Evolutionary conservation across 2,329 filamentous ascomycete species (phyloP), one percentile per base, ranked within the genome.

Genomic region (Fragosphaeria purpurea): DNA sequence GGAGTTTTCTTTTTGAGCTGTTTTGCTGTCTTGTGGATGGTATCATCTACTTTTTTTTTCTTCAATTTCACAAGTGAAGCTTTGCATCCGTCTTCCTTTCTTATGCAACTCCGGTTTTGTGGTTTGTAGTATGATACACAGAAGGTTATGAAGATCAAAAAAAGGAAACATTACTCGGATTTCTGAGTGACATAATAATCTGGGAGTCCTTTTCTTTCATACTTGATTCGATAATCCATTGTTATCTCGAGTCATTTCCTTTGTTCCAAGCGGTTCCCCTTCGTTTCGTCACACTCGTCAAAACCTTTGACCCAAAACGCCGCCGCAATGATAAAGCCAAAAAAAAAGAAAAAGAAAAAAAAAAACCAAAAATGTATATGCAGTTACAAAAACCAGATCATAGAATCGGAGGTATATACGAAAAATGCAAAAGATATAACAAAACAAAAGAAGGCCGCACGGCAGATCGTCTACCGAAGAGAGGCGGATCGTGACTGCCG

Each of bases 1-100:
- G 22, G 22, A 22, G 22, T 22, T 22, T 22, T 22, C 22, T 22
- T 22, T 22, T 22, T 22, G 22, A 22, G 22, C 22, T 22, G 22
- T 22, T 22, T 22, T 22, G 22, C 22, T 22, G 22, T 22, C 22
- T 22, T 22, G 22, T 3, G 22, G 22, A 22, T 22, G 22, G 22
- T 22, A 22, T 22, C 22, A 22, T 22, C 22, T 22, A 22, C 22
- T 22, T 22, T 22, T 22, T 22, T 32, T 30, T 46, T 41, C 39
- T 12, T 39, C 35, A 42, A 48, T 47, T 54, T 57, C 58, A 60
- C 59, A 45, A 33, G 44, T 44, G 50, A 40, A 44, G 40, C 40
- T 47, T 47, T 50, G 42, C 30, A 22, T 22, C 22, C 3, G 2
- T 22, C 22, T 22, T 22, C 22, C 3, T 22, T 22, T 22, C 22